Evolutionary conservation across 768 basidiomycete genomes (phyloP).

Genomic region (Sarcodon aspratus): DNA sequence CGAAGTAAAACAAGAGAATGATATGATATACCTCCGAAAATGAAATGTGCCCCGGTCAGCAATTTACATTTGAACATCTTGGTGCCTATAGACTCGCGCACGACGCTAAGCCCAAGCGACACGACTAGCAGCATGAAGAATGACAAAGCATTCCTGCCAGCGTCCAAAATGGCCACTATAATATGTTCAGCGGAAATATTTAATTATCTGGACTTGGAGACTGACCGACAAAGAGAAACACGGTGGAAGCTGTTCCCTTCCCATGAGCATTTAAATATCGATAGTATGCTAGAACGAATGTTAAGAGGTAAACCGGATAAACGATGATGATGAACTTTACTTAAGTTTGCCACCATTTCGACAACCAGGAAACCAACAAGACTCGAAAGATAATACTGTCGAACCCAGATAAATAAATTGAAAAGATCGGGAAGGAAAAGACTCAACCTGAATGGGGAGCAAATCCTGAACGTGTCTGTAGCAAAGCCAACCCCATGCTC

Average conservation of each 20-base stretch:
- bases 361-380: slow-evolving; percentile 79
- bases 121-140: slow-evolving; percentile 95
- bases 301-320: background rate
- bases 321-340: slow-evolving; percentile 25
- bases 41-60: slow-evolving; percentile 76
- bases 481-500: slow-evolving; percentile 76
- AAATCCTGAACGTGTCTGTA: slow-evolving; percentile 74
- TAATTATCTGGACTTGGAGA: background rate
- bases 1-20: background rate
- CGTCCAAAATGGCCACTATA: slow-evolving; percentile 87
- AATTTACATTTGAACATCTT: slow-evolving; percentile 80
- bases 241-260: slow-evolving; percentile 57
- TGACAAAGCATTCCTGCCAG: slow-evolving; percentile 86
- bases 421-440: background rate
- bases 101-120: slow-evolving; percentile 84
- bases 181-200: background rate
- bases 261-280: slow-evolving; percentile 88
- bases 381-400: slow-evolving; percentile 83
- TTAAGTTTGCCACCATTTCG: slow-evolving; percentile 92
- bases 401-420: slow-evolving; percentile 1
- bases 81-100: slow-evolving; percentile 75
- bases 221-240: slow-evolving; percentile 90
- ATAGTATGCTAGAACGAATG: slow-evolving; percentile 58
- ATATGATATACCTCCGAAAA: slow-evolving; percentile 77
- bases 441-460: slow-evolving; percentile 75